Conservation (phyloP, 192 early-diverging fungal species). For the Gigaspora rosea region DNA sequence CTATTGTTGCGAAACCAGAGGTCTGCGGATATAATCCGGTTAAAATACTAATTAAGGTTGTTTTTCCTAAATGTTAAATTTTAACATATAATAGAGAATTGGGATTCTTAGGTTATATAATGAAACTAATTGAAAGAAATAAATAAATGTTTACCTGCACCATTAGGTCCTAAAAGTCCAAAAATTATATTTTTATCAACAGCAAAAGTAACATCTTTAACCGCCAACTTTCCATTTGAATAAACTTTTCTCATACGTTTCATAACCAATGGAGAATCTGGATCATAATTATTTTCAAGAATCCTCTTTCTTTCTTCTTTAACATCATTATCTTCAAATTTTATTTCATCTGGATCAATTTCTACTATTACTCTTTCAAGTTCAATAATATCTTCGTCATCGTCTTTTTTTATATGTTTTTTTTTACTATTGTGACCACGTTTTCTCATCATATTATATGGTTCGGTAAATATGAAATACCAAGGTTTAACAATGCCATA, state of each 20-base stretch:
- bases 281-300: constrained; percentile 38
- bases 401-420: background rate
- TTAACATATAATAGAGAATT: background rate
- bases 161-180: constrained; percentile 71
- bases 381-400: background rate
- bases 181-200: constrained; percentile 63
- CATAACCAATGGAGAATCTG: constrained; percentile 55
- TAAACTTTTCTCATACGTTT: constrained; percentile 62
- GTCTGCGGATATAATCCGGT: constrained; percentile 66
- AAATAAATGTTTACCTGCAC: constrained; percentile 50
- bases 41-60: constrained; percentile 70
- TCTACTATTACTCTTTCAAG: constrained; percentile 35
- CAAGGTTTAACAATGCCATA: constrained; percentile 66
- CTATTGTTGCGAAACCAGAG: constrained; percentile 56
- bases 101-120: background rate
- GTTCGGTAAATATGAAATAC: constrained; percentile 55
- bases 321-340: constrained; percentile 67
- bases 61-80: constrained; percentile 44
- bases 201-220: constrained; percentile 67
- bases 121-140: background rate
- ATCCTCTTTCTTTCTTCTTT: constrained; percentile 60
- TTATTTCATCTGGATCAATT: constrained; percentile 43
- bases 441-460: constrained; percentile 36
- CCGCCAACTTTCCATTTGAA: constrained; percentile 58
- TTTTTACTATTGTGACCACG: constrained; percentile 30